Evolutionary conservation across 495 filamentous ascomycete species (phyloP), one percentile per base, ranked within the genome.

Genomic region (Penicillium odoratum): DNA sequence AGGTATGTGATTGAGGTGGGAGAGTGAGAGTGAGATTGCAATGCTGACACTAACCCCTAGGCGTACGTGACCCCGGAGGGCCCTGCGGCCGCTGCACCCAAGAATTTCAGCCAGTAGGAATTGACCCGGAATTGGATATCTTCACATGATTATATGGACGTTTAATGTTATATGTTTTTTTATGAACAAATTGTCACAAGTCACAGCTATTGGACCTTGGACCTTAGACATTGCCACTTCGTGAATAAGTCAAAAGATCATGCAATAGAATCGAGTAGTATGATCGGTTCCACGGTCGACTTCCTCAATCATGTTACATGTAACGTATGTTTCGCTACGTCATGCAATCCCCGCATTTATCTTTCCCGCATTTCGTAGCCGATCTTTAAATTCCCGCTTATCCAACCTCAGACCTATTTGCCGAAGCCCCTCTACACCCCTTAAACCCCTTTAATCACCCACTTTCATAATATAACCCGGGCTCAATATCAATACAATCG

Each of bases 21-120:
- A 15, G 11, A 48, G 10, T 40, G 8, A 9, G 56, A 26, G 43
- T 45, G 4, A 58, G 53, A 15, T 38, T 16, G 5, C 21, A 33
- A 36, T 46, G 53, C 67, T 69, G 56, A 69, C 51, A 10, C 25
- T 46, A 44, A 53, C 33, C 30, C 25, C 28, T 36, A 84, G 81
- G 92, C 93, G 25, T 98, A 98, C 70, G 89, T 97, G 31, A 98
- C 94, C 3, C 82, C 93, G 4, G 90, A 97, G 73, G 93, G 93
- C 18, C 85, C 87, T 3, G 77, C 92, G 3, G 77, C 85, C 11
- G 60, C 77, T 59, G 82, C 89, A 10, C 93, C 93, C 25, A 71
- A 75, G 65, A 97, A 96, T 74, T 71, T 78, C 42, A 75, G 61
- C 43, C 68, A 67, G 18, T 77, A 71, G 21, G 21, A 58, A 48